These are phyloP conservation scores for Debaryomyces tyrocola DNA, from an alignment of 805 yeast genomes.

Conservation along the genomic window DNA sequence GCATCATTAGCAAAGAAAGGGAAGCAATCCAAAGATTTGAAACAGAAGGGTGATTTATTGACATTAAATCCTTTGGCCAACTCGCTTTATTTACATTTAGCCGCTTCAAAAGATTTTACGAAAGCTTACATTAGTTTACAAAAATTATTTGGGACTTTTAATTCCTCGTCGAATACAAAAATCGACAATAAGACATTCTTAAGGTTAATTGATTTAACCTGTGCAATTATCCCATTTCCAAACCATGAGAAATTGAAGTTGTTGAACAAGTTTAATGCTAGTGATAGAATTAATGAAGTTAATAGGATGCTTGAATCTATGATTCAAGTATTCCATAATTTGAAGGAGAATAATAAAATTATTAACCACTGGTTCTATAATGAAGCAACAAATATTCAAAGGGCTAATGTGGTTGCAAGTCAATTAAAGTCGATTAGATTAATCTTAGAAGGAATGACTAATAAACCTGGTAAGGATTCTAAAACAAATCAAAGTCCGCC, in stretches of 20 bases:
- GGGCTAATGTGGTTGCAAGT: slow-evolving; percentile 53
- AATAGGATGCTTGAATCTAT: slow-evolving; percentile 32
- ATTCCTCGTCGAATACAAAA: slow-evolving; percentile 12
- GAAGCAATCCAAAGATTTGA: slow-evolving; percentile 12
- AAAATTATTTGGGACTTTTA: slow-evolving; percentile 28
- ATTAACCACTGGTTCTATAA: slow-evolving; percentile 47
- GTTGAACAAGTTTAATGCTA: slow-evolving; percentile 31
- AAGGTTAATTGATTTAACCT: slow-evolving; percentile 44
- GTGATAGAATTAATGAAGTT: slow-evolving; percentile 34
- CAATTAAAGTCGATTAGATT: slow-evolving; percentile 53
- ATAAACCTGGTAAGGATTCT: slow-evolving; percentile 11
- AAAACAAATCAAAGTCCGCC: slow-evolving; percentile 3
- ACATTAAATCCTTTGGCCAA: slow-evolving; percentile 61
- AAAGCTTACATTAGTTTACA: slow-evolving; percentile 44
- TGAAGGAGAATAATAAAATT: slow-evolving; percentile 31
- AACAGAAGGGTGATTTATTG: slow-evolving; percentile 31
- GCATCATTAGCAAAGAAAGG: slow-evolving; percentile 6
- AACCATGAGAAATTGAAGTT: slow-evolving; percentile 40
- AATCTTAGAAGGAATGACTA: slow-evolving; percentile 48
- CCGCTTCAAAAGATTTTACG: slow-evolving; percentile 46
- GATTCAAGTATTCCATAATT: slow-evolving; percentile 34
- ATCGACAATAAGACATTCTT: slow-evolving; percentile 25
- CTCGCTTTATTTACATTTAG: slow-evolving; percentile 55
- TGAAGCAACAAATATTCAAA: slow-evolving; percentile 52
- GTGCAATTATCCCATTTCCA: slow-evolving; percentile 54